Evolutionary conservation across 106 monocot species (phyloP).

Genomic region (Acorus calamus): DNA sequence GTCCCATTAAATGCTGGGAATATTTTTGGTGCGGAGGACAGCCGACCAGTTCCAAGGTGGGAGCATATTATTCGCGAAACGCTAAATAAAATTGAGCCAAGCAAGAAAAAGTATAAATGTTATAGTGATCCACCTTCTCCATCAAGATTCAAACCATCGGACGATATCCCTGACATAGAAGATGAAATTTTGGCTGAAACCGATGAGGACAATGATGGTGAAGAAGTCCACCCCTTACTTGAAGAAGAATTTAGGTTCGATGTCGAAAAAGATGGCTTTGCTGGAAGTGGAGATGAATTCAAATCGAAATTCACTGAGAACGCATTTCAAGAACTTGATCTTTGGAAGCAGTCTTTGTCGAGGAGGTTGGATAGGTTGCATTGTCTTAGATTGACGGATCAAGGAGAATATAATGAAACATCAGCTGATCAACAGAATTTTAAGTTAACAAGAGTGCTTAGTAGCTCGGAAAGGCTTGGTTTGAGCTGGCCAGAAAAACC

Average conservation of each 20-base stretch:
- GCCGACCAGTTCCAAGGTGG: constrained; percentile 55
- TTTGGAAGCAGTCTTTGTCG: not conserved
- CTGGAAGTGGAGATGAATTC: constrained; percentile 6
- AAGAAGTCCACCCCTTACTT: constrained; percentile 23
- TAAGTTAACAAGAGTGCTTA: constrained; percentile 42
- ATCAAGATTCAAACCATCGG: constrained; percentile 62
- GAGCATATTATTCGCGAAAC: constrained; percentile 69
- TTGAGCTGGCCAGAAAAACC: constrained; percentile 89
- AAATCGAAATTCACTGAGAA: not conserved
- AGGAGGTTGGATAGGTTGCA: constrained; percentile 34
- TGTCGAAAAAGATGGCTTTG: not conserved
- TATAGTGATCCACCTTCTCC: constrained; percentile 80
- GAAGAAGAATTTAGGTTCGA: constrained; percentile 14
- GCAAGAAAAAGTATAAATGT: constrained; percentile 52
- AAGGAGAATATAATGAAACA: constrained; percentile 12
- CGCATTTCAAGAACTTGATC: constrained; percentile 3
- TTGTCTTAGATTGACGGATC: constrained; percentile 22
- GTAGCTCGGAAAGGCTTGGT: constrained; percentile 64
- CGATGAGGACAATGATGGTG: constrained; percentile 47
- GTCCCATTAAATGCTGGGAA: constrained; percentile 94
- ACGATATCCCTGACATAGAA: constrained; percentile 19
- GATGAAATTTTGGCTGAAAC: constrained; percentile 34
- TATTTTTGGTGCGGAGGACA: constrained; percentile 76
- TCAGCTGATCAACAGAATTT: constrained; percentile 9
- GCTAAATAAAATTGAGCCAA: constrained; percentile 30